Base-by-base conservation (phyloP, 352 stramenopile genomes). In the Phytophthora rubi region DNA sequence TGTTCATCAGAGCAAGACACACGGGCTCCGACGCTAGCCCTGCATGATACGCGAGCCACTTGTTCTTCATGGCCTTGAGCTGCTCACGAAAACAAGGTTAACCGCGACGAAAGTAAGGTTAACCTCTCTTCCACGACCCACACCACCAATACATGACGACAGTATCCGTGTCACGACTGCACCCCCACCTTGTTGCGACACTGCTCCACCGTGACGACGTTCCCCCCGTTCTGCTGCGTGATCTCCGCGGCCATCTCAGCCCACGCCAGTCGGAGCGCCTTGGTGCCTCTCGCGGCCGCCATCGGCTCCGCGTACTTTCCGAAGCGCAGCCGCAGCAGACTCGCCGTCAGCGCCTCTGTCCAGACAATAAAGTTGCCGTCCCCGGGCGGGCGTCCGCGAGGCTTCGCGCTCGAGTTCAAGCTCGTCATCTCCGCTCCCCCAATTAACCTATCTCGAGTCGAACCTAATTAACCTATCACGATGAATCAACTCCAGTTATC, bases 121-220 rank as follows among this genome's bases (percentile, higher is more conserved):
- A 60, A 65, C 35, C 28, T 49, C 6, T 23, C 49, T n/a, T 67
- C 47, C 49, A 60, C 16, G 2, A 13, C 6, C 5, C 42, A 5
- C 16, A 21, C 0, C 8, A 18, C 6, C 42, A 48, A 13, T 15
- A 3, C 42, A 42, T 8, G 12, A 6, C 12, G 7, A 39, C 7
- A 39, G 33, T 4, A 30, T n/a, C 21, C 39, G 12, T 16, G 32
- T 16, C 28, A 9, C 9, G 4, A 4, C 53, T 28, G 3, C 3
- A 16, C 37, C 3, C 37, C 6, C 28, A 67, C 68, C 68, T 75
- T 75, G 39, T 75, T 75, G 68, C 62, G 68, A 33, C 68, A 75
- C 28, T 75, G 62, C 35, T 71, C 49, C 23, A 68, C 62, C 0
- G 62, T 64, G 16, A 75, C 42, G 4, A 55, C 52, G 3, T 45